Base-by-base conservation (phyloP, 1,139 yeast genomes). In the Lodderomyces theae region DNA sequence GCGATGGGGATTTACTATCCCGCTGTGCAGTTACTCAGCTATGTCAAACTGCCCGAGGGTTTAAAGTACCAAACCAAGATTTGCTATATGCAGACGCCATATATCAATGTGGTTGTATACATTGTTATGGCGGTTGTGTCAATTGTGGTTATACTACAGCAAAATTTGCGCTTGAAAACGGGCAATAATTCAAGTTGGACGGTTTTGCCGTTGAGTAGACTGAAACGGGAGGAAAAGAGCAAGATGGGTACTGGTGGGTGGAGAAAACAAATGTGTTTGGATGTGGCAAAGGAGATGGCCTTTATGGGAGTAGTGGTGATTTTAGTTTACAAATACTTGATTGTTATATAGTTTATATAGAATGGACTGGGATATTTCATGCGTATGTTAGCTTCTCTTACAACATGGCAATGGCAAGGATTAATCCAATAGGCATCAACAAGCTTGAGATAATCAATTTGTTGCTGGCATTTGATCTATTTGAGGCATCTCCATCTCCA, bases 1-100 rank as follows among this genome's bases (percentile, higher is more conserved):
- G 82, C 82, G 19, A 77, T 77, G 82, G 82, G 82, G 1, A 74
- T 75, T 25, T 53, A 58, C 40, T 59, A 60, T 34, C 83, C 83
- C 0, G 82, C 80, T 0, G 79, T 77, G 3, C 80, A 77, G 50
- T 49, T 77, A 33, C 53, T 78, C 7, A 57, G 78, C 0, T 62
- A 66, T 49, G 54, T 53, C 36, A 51, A 49, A 28, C 53, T 56
- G 15, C 31, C 30, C 2, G 35, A 38, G 9, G 29, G 46, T 5
- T 61, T 63, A 45, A 46, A 51, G 4, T 73, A 71, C 50, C 55
- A 62, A n/a, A 71, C 76, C 2, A 49, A 57, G 4, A 53, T 76
- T 22, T 78, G 83, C 54, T 72, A 71, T 52, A 54, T 74, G 35
- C 76, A 77, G 8, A 60, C 64, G 2, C 82, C 83, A 2, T 77